Percentiles rank a stretch among this genome's conserved stretches.
Conservation (phyloP, 1,139 yeast species). For the Kodamaea arcana region DNA sequence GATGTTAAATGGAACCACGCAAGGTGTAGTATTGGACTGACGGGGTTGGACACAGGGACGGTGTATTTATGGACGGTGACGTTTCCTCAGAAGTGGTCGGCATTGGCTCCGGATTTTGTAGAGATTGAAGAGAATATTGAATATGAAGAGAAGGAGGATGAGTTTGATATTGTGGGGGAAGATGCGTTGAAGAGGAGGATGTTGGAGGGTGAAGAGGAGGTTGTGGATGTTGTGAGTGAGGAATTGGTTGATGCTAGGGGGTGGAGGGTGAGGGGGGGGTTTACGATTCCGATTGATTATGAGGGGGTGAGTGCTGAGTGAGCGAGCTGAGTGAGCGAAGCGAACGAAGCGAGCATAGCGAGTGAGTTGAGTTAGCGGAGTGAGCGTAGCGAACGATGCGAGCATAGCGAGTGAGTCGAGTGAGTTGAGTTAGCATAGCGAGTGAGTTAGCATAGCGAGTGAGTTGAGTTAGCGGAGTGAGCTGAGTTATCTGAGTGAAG, state of each 20-base stretch:
- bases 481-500: neutral
- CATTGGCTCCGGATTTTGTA: constrained; percentile 93
- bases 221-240: constrained; percentile 61
- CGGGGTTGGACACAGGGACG: constrained; percentile 82
- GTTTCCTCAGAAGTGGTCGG: constrained; percentile 93
- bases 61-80: constrained; percentile 80
- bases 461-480: no score
- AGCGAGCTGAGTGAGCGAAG: neutral
- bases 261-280: constrained; percentile 41
- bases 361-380: no score
- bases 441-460: no score
- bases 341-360: no score
- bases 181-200: constrained; percentile 56
- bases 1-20: constrained; percentile 84
- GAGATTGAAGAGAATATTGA: constrained; percentile 91
- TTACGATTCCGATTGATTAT: constrained; percentile 44
- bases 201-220: constrained; percentile 63
- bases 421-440: no score
- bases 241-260: constrained; percentile 71
- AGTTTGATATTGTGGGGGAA: constrained; percentile 78
- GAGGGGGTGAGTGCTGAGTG: constrained; percentile 11
- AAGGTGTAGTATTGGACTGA: constrained; percentile 75
- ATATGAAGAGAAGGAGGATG: constrained; percentile 86
- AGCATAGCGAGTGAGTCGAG: no score
- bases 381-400: no score